Conservation (phyloP, 2,329 filamentous ascomycete genomes). For the Colletotrichum nymphaeae region DNA sequence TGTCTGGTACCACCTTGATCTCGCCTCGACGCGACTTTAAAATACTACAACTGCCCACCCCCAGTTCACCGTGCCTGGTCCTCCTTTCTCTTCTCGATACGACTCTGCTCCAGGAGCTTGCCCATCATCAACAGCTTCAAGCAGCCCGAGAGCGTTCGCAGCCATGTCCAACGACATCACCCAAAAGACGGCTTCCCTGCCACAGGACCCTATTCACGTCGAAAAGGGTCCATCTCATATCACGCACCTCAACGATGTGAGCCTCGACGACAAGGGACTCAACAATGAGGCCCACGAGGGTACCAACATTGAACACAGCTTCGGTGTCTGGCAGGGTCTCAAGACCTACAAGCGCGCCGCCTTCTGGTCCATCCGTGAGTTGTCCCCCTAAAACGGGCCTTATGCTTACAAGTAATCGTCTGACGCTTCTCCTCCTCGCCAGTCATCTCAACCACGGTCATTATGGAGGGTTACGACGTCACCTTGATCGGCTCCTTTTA, state of each 20-base stretch:
- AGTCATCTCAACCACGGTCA: slow-evolving; percentile 57
- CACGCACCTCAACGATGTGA: slow-evolving; percentile 46
- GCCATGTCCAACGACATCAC: slow-evolving; percentile 30
- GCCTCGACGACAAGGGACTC: slow-evolving; percentile 50
- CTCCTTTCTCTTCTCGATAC: slow-evolving; percentile 12
- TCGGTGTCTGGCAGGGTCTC: slow-evolving; percentile 47
- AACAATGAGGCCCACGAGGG: slow-evolving; percentile 50
- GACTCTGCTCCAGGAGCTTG: slow-evolving; percentile 28
- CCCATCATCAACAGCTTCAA: slow-evolving; percentile 9
- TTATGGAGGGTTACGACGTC: slow-evolving; percentile 65
- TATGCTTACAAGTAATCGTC: background rate
- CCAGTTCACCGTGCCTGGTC: background rate
- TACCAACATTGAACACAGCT: slow-evolving; percentile 50
- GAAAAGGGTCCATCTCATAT: slow-evolving; percentile 45
- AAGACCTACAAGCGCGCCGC: slow-evolving; percentile 54
- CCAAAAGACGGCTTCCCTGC: slow-evolving; percentile 7
- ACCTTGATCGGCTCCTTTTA: slow-evolving; percentile 59
- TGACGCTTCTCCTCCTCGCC: background rate
- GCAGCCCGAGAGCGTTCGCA: slow-evolving; percentile 4
- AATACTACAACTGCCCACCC: slow-evolving; percentile 22
- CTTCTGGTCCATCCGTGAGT: slow-evolving; percentile 53
- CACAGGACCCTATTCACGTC: slow-evolving; percentile 40
- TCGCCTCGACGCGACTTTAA: slow-evolving; percentile 18
- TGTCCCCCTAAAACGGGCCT: no score
- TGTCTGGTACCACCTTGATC: slow-evolving; percentile 22